phyloP scores from a whole-genome alignment of 73 alveolate genomes.

The Tetrahymena thermophila region DNA sequence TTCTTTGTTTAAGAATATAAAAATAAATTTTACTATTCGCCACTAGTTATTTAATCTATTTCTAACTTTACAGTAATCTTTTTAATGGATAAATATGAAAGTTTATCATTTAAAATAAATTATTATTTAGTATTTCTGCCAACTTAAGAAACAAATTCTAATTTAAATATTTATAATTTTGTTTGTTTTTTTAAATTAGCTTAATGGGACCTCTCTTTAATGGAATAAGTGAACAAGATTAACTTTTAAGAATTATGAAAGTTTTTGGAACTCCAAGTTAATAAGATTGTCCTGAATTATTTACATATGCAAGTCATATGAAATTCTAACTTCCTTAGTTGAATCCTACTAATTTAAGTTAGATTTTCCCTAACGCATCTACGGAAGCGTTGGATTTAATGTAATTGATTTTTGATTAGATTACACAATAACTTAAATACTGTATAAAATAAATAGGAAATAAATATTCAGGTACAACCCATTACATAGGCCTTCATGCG shows the following conservation, averaged over 20 bases:
- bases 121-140: too few species aligned
- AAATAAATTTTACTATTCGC: neutral
- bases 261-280: conserved; percentile 28
- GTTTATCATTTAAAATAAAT: too few species aligned
- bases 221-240: conserved; percentile 39
- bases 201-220: conserved; percentile 33
- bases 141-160: neutral
- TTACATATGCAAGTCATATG: neutral
- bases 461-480: neutral
- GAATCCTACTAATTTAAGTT: neutral
- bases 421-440: neutral
- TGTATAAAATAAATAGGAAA: neutral
- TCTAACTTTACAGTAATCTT: too few species aligned
- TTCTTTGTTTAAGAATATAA: too few species aligned
- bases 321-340: conserved; percentile 11
- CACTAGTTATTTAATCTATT: too few species aligned
- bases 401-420: neutral
- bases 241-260: conserved; percentile 11
- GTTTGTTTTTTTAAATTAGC: neutral
- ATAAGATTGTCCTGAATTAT: conserved; percentile 27
- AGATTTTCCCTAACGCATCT: conserved; percentile 4
- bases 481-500: neutral
- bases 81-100: too few species aligned
- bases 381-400: conserved; percentile 5
- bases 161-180: neutral